Percentiles rank a stretch among this genome's conserved stretches.
Evolutionary conservation across 352 stramenopile species (phyloP).

Genomic region (Aphanomyces astaci): DNA sequence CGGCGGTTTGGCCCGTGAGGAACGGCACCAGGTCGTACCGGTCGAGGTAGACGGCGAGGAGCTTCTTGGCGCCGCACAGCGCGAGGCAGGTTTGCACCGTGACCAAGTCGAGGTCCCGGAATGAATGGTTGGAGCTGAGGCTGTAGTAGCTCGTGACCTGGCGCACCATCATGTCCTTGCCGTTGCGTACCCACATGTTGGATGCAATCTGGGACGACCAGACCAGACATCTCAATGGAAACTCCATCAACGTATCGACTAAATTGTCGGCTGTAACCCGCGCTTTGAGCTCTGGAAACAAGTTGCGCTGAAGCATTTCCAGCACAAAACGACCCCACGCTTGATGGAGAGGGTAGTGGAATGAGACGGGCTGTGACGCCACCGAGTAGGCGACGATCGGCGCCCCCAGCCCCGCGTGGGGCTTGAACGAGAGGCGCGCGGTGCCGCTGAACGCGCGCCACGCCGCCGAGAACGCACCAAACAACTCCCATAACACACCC

Average conservation of each 20-base stretch:
- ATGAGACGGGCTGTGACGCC: constrained; percentile 66
- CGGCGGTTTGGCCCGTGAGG: background rate
- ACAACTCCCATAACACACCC: background rate
- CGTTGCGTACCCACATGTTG: constrained; percentile 79
- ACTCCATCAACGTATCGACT: constrained; percentile 53
- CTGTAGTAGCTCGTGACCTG: constrained; percentile 71
- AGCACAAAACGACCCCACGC: constrained; percentile 72
- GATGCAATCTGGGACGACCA: constrained; percentile 69
- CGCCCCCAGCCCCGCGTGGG: constrained; percentile 22
- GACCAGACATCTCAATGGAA: constrained; percentile 62
- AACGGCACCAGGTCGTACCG: constrained; percentile 48
- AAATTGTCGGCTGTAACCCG: background rate
- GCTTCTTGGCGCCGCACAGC: constrained; percentile 53
- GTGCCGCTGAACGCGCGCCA: background rate
- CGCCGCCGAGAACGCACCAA: background rate
- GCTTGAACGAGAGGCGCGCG: background rate
- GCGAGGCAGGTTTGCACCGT: constrained; percentile 57
- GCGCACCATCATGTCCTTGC: constrained; percentile 64
- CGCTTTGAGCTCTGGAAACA: background rate
- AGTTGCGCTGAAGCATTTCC: constrained; percentile 46
- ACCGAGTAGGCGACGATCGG: constrained; percentile 76
- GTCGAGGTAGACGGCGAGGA: constrained; percentile 74
- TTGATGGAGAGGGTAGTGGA: constrained; percentile 85
- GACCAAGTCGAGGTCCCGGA: constrained; percentile 68
- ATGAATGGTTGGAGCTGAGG: constrained; percentile 17